Evolutionary conservation across 352 stramenopile genomes (phyloP).

Genomic region (Pelagophyceae sp.): DNA sequence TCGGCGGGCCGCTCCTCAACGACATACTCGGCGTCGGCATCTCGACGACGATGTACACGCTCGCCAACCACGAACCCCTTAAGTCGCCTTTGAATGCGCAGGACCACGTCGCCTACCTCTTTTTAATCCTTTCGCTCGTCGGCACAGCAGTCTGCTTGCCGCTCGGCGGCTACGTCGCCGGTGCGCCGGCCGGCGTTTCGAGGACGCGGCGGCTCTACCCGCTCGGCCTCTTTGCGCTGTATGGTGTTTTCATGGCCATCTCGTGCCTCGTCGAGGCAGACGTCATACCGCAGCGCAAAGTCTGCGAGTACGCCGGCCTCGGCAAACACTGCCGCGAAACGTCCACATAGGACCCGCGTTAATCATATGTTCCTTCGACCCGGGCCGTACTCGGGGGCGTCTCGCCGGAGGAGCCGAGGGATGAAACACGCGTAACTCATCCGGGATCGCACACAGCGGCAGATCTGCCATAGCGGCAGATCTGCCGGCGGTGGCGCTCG

Average conservation of each 20-base stretch:
- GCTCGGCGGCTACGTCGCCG: slow-evolving; percentile 39
- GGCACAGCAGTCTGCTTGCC: slow-evolving; percentile 59
- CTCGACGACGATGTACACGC: slow-evolving; percentile 10
- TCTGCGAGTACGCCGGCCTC: no score
- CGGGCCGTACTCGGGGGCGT: no score
- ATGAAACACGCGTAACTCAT: no score
- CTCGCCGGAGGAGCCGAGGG: no score
- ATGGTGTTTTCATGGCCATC: neutral
- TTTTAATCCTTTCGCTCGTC: slow-evolving; percentile 4
- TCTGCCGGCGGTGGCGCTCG: no score
- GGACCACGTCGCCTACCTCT: slow-evolving; percentile 14
- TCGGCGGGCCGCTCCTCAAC: slow-evolving; percentile 25
- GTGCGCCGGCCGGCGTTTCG: no score
- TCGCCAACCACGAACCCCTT: neutral
- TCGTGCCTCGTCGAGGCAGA: neutral
- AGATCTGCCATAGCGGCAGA: no score
- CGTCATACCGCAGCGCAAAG: neutral
- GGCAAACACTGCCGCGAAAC: no score
- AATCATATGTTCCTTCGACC: no score
- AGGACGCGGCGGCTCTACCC: neutral
- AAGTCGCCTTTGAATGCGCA: slow-evolving; percentile 11
- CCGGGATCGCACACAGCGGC: no score
- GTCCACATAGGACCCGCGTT: no score
- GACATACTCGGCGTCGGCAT: slow-evolving; percentile 19
- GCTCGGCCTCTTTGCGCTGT: neutral